phyloP scores from a whole-genome alignment of 306 rosid species.

The Trifolium fragiferum region DNA sequence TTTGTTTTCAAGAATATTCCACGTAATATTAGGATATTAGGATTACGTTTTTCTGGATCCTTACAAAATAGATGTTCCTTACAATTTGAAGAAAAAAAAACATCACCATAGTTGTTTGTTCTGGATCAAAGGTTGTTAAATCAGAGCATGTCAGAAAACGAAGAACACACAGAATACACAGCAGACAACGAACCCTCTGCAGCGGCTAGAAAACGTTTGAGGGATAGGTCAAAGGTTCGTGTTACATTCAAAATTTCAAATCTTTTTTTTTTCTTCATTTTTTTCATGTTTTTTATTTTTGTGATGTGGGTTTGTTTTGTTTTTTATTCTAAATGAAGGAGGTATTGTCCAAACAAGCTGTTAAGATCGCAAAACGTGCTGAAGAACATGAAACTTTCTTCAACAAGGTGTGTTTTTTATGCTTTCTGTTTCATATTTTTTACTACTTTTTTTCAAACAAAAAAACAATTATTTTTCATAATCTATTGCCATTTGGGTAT shows the following conservation, averaged over 20 bases:
- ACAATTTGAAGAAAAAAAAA: background rate
- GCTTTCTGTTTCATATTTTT: conserved; percentile 6
- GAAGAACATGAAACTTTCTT: conserved; percentile 79
- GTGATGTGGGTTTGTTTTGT: conserved; percentile 46
- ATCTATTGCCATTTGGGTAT: background rate
- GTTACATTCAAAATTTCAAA: background rate
- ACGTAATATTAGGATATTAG: background rate
- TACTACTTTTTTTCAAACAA: too few species aligned
- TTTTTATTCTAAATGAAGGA: conserved; percentile 62
- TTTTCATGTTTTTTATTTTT: conserved; percentile 36
- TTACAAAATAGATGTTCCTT: background rate
- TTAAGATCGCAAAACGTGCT: conserved; percentile 83
- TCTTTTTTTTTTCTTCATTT: conserved; percentile 4
- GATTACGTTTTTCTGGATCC: background rate
- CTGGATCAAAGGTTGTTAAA: background rate
- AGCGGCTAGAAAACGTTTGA: conserved; percentile 54
- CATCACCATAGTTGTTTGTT: background rate
- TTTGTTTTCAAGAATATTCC: background rate
- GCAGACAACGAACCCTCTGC: conserved; percentile 58
- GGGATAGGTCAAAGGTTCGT: conserved; percentile 75
- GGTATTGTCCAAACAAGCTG: conserved; percentile 77
- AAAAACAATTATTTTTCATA: too few species aligned
- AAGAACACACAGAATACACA: conserved; percentile 50
- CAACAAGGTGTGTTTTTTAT: conserved; percentile 56
- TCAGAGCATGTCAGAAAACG: conserved; percentile 58